Evolutionary conservation across 2,329 filamentous ascomycete genomes (phyloP).

Genomic region (Cercospora janseana): DNA sequence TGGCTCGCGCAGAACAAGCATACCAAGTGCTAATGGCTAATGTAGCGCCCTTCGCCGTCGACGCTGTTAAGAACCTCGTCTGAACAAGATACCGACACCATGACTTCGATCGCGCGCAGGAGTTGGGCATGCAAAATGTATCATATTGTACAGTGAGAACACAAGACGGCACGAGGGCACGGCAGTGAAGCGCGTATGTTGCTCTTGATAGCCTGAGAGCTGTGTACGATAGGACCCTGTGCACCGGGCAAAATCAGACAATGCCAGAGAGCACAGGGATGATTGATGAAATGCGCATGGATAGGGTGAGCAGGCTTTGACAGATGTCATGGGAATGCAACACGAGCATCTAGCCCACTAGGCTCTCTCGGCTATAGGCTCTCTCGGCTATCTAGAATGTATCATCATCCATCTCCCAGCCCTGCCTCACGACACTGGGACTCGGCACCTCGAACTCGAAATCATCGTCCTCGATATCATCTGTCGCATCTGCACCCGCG

Average conservation of each 20-base stretch:
- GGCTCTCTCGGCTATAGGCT: too few relatives aligned
- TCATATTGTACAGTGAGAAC: constrained; percentile 33
- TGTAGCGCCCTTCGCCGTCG: constrained; percentile 54
- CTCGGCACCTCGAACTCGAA: constrained; percentile 45
- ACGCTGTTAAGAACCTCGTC: constrained; percentile 53
- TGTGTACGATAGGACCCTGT: neutral
- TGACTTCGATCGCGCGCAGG: too few relatives aligned
- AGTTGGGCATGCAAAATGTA: constrained; percentile 15
- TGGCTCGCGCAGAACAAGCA: too few relatives aligned
- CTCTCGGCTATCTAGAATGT: constrained; percentile 48
- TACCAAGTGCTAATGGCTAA: neutral
- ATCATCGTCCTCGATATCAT: constrained; percentile 47
- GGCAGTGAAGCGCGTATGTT: too few relatives aligned
- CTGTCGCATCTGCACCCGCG: constrained; percentile 62
- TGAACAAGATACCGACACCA: too few relatives aligned
- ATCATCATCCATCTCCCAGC: constrained; percentile 48
- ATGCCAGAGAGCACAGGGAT: neutral
- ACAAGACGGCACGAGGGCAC: too few relatives aligned
- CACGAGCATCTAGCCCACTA: too few relatives aligned
- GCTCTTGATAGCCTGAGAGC: neutral
- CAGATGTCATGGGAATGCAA: too few relatives aligned
- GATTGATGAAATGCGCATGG: too few relatives aligned
- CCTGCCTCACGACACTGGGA: constrained; percentile 48
- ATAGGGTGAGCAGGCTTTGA: too few relatives aligned
- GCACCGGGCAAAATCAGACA: neutral